Base-by-base conservation (phyloP, 441 rosid species). In the Capsella rubella region DNA sequence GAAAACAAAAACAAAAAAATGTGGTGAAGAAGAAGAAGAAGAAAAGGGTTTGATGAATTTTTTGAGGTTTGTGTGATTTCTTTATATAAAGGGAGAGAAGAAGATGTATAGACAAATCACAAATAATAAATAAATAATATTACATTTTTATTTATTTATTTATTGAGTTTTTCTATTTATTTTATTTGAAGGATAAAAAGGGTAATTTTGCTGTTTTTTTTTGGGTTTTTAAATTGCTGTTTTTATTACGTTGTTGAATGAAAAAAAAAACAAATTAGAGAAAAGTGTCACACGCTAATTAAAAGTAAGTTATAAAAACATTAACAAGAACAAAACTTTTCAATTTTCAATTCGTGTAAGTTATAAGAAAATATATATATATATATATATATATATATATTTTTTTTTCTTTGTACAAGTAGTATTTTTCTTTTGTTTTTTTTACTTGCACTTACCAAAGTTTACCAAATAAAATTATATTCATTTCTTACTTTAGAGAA, bases 61-160 rank as follows among this genome's bases (percentile, higher is more conserved):
- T 75, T 50, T 65, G 14, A 28, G 21, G 56, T 51, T 60, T 52
- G 64, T 71, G 69, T 71, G 64, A 9, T 71, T 64, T 46, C 57
- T 66, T 77, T 77, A 65, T 77, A 77, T 77, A 77, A 43, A 71
- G 80, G 50, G 15, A 1, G 67, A 69, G 59, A 34, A 32, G 35
- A 29, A 35, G 51, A 11, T 77, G 67, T 56, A 31, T 49, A n/a
- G 60, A 21, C 25, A 21, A 21, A 21, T 21, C 25, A 21, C 25
- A 21, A 52, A 63, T 65, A 37, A 5, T 34, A 14, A 42, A n/a
- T 59, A 58, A 31, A 2, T 32, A 2, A 32, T 51, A 43, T 51
- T 61, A 65, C 64, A 34, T 7, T 28, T 8, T 50, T n/a, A 31
- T 32, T 21, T 58, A 18, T 39, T 49, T 18, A 49, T 18, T 40